Base-by-base conservation (phyloP, 2,329 filamentous ascomycete species). In the Phaeosphaeria sp. region DNA sequence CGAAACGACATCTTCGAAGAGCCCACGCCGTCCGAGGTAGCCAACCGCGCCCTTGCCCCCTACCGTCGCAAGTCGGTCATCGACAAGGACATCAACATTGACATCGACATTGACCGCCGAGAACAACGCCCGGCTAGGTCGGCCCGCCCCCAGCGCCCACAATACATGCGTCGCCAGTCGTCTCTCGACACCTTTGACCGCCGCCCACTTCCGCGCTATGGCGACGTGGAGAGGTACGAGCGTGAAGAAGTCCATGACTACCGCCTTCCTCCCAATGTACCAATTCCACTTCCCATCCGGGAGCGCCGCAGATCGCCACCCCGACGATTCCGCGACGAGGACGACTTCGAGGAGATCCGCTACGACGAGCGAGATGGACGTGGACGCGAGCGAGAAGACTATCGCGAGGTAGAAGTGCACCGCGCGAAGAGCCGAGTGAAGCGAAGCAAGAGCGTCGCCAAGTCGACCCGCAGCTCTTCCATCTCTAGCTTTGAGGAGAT, bases 181-280 rank as follows among this genome's bases (percentile, higher is more conserved):
- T 96, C 92, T 51, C 83, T 97, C 40, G 93, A 97, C 75, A 96
- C 91, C 0, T 97, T 92, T 73, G 93, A 97, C 77, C 88, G 93
- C 49, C 87, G 87, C 25, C 89, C 91, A 1, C 67, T 83, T 53
- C 82, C 83, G 30, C 82, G 85, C 45, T 83, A 84, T 59, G 82
- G 81, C 53, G 83, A 89, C 39, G 77, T 83, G 20, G 86, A 88
- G 51, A 78, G 83, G 33, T 53, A 54, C n/a, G 63, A 65, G 45
- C 56, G 60, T 7, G 59, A 61, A n/a, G 55, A 65, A 33, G 52
- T 46, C 11, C 67, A 74, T 45, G 87, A 90, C 60, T 88, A 88
- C 65, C 82, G 84, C n/a, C 82, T 86, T n/a, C 86, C 87, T 59
- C 82, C 84, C 43, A 87, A 89, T n/a, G 87, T 91, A 27, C 88